Base-by-base conservation (phyloP, 1,139 yeast genomes). In the Yamadazyma friedrichii region DNA sequence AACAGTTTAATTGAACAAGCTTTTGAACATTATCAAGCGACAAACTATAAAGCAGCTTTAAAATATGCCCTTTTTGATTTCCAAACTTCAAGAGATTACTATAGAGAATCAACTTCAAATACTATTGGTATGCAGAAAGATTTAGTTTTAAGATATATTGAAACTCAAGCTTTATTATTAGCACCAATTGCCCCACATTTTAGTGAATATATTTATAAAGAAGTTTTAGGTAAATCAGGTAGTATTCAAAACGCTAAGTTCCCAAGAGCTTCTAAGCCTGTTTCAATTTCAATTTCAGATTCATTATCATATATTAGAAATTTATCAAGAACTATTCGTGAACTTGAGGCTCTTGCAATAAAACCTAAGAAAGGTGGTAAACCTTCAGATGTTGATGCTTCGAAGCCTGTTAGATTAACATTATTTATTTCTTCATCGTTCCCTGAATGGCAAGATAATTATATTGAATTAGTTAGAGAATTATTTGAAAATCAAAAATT, bases 181-280 rank as follows among this genome's bases (percentile, higher is more conserved):
- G 83, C 95, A 9, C 98, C 99, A 47, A 74, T 93, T 56, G 95
- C 98, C 39, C 98, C 98, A 38, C 99, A 93, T 65, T 89, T 93
- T 65, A 82, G 95, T 50, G 98, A 93, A 55, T 88, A 80, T 67
- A 70, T 93, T 46, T 89, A 88, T 78, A 78, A 84, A 59, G 98
- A 91, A 51, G 74, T 89, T 38, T 74, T 94, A 49, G 80, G 82
- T 38, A 67, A 79, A 45, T 55, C 64, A 17, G 72, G 70, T 2
- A 75, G 91, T 35, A 81, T 89, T 39, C 96, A 91, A 61, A 70
- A 70, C 50, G 85, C 94, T 26, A 58, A 49, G 38, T 93, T 93
- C 84, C 98, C 98, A 48, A 73, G 80, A 59, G 80, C 84, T 22
- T 59, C 78, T 29, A 74, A 76, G 49, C 86, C 88, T 33, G 75